phyloP scores from a whole-genome alignment of 495 filamentous ascomycete genomes.

The Geopyxis carbonaria region DNA sequence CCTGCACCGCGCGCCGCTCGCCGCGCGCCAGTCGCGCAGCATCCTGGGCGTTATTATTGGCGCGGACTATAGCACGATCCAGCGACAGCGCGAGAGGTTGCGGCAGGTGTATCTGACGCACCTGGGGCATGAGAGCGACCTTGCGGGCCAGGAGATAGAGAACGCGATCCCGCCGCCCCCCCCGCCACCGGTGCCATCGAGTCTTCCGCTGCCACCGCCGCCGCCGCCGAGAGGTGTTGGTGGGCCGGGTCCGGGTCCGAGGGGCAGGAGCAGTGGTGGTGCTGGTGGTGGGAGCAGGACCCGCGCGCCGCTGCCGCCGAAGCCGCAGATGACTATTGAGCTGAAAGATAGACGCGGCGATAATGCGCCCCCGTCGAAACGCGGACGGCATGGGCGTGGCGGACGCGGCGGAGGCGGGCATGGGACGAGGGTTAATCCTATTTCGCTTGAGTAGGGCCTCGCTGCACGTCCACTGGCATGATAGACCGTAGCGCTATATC shows the following conservation, averaged over 20 bases:
- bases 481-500: too few relatives aligned
- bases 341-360: neutral
- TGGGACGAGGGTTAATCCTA: slow-evolving; percentile 1
- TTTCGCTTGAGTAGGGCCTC: neutral
- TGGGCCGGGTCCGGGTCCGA: neutral
- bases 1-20: slow-evolving; percentile 15
- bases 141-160: neutral
- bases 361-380: too few relatives aligned
- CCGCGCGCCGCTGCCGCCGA: neutral
- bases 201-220: neutral
- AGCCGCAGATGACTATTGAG: neutral
- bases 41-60: slow-evolving; percentile 49
- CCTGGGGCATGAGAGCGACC: slow-evolving; percentile 24
- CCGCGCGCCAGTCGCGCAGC: slow-evolving; percentile 29
- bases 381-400: neutral
- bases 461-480: too few relatives aligned
- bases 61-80: slow-evolving; percentile 55
- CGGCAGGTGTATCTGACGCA: slow-evolving; percentile 31
- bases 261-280: neutral
- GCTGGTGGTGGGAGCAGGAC: neutral
- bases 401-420: neutral
- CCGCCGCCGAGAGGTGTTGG: slow-evolving; percentile 2
- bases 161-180: slow-evolving; percentile 1
- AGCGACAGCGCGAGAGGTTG: slow-evolving; percentile 41
- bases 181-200: neutral